A percentile compares a stretch with the other conserved stretches of the same genome.
phyloP scores from a whole-genome alignment of 169 alveolate species.

The Babesia microti region DNA sequence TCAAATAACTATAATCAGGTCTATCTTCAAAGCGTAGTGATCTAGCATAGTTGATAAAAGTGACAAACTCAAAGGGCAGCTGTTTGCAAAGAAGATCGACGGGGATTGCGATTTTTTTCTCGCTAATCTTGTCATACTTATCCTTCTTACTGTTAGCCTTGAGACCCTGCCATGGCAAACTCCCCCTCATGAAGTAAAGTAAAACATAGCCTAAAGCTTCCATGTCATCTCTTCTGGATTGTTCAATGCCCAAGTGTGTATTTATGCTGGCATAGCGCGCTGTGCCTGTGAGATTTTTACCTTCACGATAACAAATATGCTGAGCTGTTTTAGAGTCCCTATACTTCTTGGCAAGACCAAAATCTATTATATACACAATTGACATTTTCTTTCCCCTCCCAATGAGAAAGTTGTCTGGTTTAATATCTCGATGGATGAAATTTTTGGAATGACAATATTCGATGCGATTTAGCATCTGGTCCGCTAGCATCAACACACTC shows the following conservation, averaged over 20 bases:
- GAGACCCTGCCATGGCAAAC: constrained; percentile 98
- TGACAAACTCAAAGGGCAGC: constrained; percentile 74
- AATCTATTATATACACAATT: constrained; percentile 83
- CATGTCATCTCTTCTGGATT: constrained; percentile 94
- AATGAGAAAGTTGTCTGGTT: constrained; percentile 92
- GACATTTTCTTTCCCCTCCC: constrained; percentile 78
- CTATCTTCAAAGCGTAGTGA: constrained; percentile 88
- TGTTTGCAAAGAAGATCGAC: constrained; percentile 90
- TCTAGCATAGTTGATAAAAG: constrained; percentile 86
- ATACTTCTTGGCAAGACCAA: constrained; percentile 92
- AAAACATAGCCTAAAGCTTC: constrained; percentile 97
- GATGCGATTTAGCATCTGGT: constrained; percentile 87
- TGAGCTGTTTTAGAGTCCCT: constrained; percentile 89
- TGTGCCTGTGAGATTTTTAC: constrained; percentile 95
- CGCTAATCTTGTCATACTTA: constrained; percentile 96
- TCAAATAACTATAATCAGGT: constrained; percentile 87
- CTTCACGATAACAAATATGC: constrained; percentile 95
- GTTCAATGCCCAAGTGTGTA: constrained; percentile 97
- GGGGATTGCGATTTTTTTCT: constrained; percentile 92
- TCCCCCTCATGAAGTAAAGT: constrained; percentile 92
- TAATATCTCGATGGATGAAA: constrained; percentile 93
- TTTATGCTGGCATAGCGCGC: constrained; percentile 96
- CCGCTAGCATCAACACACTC: constrained; percentile 88
- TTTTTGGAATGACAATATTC: constrained; percentile 88
- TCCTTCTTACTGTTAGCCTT: constrained; percentile 89